A percentile compares a stretch with the other conserved stretches of the same genome.
Conservation (phyloP, 1,284 basidiomycete species). For the Taiwanofungus camphoratus region DNA sequence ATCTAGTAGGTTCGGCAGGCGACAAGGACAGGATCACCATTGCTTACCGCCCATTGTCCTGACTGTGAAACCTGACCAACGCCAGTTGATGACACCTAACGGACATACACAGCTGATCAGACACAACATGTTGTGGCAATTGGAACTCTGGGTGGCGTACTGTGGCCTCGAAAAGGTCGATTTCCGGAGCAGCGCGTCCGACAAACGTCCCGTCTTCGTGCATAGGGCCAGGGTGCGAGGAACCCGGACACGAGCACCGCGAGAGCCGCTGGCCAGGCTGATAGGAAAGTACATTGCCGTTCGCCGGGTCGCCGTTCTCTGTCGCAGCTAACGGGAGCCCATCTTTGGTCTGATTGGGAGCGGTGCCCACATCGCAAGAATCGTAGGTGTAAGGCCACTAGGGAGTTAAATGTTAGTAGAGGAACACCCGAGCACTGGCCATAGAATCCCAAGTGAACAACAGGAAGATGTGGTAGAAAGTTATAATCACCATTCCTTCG, state of each 20-base stretch:
- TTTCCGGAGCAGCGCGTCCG: slow-evolving; percentile 81
- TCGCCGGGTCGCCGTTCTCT: slow-evolving; percentile 31
- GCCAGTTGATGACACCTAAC: slow-evolving; percentile 21
- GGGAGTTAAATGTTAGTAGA: no score
- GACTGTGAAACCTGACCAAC: slow-evolving; percentile 42
- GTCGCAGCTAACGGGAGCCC: slow-evolving; percentile 35
- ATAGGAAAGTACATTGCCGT: slow-evolving; percentile 44
- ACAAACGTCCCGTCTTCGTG: slow-evolving; percentile 49
- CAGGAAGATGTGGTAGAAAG: no score
- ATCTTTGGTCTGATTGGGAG: slow-evolving; percentile 40
- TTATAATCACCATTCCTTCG: slow-evolving; percentile 41
- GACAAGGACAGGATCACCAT: neutral
- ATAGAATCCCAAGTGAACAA: no score
- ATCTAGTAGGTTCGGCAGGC: neutral
- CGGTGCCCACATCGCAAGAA: slow-evolving; percentile 52
- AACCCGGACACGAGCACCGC: slow-evolving; percentile 76
- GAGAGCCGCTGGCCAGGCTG: slow-evolving; percentile 78
- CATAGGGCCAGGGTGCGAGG: slow-evolving; percentile 78
- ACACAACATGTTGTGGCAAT: neutral
- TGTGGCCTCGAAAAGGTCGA: slow-evolving; percentile 69
- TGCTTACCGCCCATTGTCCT: slow-evolving; percentile 36
- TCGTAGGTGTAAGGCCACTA: slow-evolving; percentile 55
- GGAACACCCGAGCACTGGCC: no score
- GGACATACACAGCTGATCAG: neutral
- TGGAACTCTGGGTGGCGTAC: slow-evolving; percentile 8